A percentile compares a stretch with the other conserved stretches of the same genome.
These are phyloP conservation scores for Talaromyces sp. DNA, from an alignment of 2,329 filamentous ascomycete species.

Conservation along the genomic window DNA sequence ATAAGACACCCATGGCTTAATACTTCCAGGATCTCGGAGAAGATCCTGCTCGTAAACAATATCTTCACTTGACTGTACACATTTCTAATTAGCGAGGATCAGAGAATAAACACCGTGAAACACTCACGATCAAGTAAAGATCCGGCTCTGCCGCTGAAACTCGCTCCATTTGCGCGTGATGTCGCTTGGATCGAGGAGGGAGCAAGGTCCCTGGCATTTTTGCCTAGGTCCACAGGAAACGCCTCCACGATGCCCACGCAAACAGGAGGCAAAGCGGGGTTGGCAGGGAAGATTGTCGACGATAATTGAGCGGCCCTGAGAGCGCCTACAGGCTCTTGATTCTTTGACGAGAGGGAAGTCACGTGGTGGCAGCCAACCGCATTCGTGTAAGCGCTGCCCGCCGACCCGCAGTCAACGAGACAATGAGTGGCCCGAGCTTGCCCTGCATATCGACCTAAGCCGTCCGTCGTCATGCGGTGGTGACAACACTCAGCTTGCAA, in stretches of 20 bases:
- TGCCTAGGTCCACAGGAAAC: conserved; percentile 33
- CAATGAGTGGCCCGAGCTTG: conserved; percentile 15
- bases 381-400: conserved; percentile 11
- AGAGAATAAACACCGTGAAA: conserved; percentile 5
- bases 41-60: conserved; percentile 96
- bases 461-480: conserved; percentile 11
- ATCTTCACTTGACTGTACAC: conserved; percentile 71
- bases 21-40: conserved; percentile 73
- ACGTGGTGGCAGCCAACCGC: conserved; percentile 7
- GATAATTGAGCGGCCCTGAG: conserved; percentile 9
- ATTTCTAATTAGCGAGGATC: conserved; percentile 31
- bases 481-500: not conserved
- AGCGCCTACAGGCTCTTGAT: conserved; percentile 11
- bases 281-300: conserved; percentile 24
- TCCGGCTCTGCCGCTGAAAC: conserved; percentile 37
- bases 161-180: conserved; percentile 40
- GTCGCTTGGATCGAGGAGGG: conserved; percentile 40
- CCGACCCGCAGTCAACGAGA: conserved; percentile 7
- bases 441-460: conserved; percentile 10
- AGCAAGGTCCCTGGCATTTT: conserved; percentile 48
- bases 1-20: conserved; percentile 94
- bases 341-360: conserved; percentile 3
- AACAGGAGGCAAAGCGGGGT: conserved; percentile 17
- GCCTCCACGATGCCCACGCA: conserved; percentile 27
- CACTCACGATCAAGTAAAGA: conserved; percentile 42